Percentiles rank a stretch among this genome's conserved stretches.
Evolutionary conservation across 805 yeast genomes (phyloP).

Genomic region (Lachancea dasiensis): DNA sequence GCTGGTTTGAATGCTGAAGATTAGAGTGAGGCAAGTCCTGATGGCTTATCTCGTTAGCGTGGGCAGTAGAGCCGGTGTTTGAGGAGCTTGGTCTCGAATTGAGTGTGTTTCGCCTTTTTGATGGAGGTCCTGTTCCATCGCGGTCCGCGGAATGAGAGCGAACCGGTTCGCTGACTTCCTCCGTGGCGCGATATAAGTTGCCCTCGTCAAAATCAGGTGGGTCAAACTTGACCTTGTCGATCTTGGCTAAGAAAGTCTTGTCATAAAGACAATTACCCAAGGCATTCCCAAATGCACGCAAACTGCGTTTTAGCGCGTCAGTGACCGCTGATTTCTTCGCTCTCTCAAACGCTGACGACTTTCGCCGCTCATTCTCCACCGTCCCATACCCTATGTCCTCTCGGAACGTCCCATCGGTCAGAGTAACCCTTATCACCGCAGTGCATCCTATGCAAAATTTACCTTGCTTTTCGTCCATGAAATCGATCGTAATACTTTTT

Average conservation of each 20-base stretch:
- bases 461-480: slow-evolving; percentile 57
- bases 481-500: slow-evolving; percentile 59
- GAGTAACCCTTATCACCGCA: slow-evolving; percentile 63
- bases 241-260: slow-evolving; percentile 49
- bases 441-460: slow-evolving; percentile 61
- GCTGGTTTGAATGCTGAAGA: slow-evolving; percentile 4
- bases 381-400: slow-evolving; percentile 87
- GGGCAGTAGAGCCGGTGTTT: neutral
- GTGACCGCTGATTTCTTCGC: slow-evolving; percentile 81
- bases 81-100: slow-evolving; percentile 1
- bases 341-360: slow-evolving; percentile 74
- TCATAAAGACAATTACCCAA: slow-evolving; percentile 83
- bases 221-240: slow-evolving; percentile 38
- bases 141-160: slow-evolving; percentile 24
- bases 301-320: slow-evolving; percentile 72
- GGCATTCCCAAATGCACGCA: slow-evolving; percentile 77
- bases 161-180: slow-evolving; percentile 29
- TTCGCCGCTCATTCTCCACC: slow-evolving; percentile 64
- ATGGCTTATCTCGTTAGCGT: neutral
- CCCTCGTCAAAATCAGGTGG: slow-evolving; percentile 43
- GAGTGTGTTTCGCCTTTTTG: slow-evolving; percentile 18
- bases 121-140: slow-evolving; percentile 10
- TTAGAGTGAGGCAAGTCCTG: slow-evolving; percentile 3
- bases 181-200: slow-evolving; percentile 35
- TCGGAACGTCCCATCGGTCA: slow-evolving; percentile 70